Evolutionary conservation across 2,329 filamentous ascomycete genomes (phyloP).

Genomic region (Aureobasidium sp.): DNA sequence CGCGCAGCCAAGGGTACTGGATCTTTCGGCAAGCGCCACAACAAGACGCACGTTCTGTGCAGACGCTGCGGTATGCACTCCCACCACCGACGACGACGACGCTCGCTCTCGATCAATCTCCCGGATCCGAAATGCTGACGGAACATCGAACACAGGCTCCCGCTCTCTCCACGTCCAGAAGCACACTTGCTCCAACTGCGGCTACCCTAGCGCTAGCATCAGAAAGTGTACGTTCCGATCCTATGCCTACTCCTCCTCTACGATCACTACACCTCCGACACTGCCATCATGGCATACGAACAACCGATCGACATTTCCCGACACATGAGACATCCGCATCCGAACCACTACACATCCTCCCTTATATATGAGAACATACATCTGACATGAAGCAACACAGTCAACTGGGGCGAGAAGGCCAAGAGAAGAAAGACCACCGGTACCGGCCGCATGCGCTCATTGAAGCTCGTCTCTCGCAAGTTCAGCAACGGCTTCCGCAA

Average conservation of each 20-base stretch:
- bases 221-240: slow-evolving; percentile 79
- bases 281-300: neutral
- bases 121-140: slow-evolving; percentile 19
- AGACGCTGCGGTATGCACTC: slow-evolving; percentile 84
- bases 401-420: slow-evolving; percentile 99
- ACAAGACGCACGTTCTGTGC: slow-evolving; percentile 98
- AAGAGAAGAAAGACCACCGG: slow-evolving; percentile 99
- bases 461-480: slow-evolving; percentile 84
- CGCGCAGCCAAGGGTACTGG: slow-evolving; percentile 59
- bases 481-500: slow-evolving; percentile 98
- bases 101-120: neutral
- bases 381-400: slow-evolving; percentile 40
- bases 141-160: slow-evolving; percentile 52
- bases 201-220: slow-evolving; percentile 94
- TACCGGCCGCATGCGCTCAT: slow-evolving; percentile 89
- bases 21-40: slow-evolving; percentile 76
- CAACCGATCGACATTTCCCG: neutral
- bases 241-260: neutral
- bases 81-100: neutral
- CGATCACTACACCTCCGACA: neutral
- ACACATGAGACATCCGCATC: neutral
- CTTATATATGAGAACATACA: neutral
- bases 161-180: slow-evolving; percentile 99
- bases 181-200: slow-evolving; percentile 92
- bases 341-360: neutral